A percentile compares a stretch with the other conserved stretches of the same genome.
phyloP scores from a whole-genome alignment of 2,329 filamentous ascomycete genomes.

The Apiospora malaysiana region DNA sequence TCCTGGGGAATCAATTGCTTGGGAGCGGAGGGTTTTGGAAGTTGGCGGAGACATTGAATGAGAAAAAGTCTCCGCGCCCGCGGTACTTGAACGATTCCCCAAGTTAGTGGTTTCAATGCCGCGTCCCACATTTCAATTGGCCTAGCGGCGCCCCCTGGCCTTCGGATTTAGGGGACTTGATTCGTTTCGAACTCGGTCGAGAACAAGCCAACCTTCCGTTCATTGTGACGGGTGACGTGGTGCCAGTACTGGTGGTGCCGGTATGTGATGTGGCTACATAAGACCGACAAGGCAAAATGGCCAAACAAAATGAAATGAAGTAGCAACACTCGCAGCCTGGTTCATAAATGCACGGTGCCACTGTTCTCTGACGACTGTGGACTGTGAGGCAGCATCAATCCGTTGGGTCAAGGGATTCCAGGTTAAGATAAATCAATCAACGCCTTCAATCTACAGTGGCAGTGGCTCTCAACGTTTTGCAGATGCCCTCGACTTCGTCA shows the following conservation, averaged over 20 bases:
- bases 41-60: constrained; percentile 12
- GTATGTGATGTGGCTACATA: not conserved
- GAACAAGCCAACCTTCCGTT: not conserved
- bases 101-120: constrained; percentile 12
- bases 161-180: not conserved
- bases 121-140: not conserved
- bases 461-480: not conserved
- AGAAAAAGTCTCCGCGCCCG: constrained; percentile 9
- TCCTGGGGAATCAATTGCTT: not conserved
- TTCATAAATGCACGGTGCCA: not conserved
- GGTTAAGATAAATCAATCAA: not conserved
- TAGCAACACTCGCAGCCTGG: not conserved
- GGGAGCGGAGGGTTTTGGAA: constrained; percentile 13
- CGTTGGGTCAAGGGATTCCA: not conserved
- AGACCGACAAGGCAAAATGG: not conserved
- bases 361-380: not conserved
- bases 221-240: not conserved
- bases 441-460: not conserved
- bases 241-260: not conserved
- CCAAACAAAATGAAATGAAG: no score
- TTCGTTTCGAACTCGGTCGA: not conserved
- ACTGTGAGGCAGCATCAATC: not conserved
- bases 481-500: not conserved
- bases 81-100: constrained; percentile 9
- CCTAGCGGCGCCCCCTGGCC: not conserved